Conservation (phyloP, 345 rosid species). For the Populus euphratica region DNA sequence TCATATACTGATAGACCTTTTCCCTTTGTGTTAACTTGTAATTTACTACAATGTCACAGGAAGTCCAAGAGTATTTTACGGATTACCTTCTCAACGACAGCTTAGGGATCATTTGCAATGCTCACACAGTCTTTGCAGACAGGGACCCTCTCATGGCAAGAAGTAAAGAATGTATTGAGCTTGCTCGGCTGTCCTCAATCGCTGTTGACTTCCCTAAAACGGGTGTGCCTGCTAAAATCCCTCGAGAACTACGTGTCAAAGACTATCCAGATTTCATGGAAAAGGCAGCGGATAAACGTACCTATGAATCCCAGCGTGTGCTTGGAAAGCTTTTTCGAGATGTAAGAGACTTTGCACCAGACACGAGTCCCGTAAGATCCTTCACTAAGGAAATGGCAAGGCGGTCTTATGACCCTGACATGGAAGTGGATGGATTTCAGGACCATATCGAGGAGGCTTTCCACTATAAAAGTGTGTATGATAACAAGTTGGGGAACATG, state of each 20-base stretch:
- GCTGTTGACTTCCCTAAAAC: conserved; percentile 67
- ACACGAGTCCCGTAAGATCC: conserved; percentile 13
- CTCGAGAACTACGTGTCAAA: conserved; percentile 28
- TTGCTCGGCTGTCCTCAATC: conserved; percentile 41
- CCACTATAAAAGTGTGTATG: conserved; percentile 33
- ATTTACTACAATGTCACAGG: conserved; percentile 23
- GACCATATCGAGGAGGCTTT: conserved; percentile 31
- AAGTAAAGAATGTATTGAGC: conserved; percentile 36
- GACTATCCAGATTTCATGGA: conserved; percentile 68
- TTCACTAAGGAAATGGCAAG: conserved; percentile 39
- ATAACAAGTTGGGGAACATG: conserved; percentile 39
- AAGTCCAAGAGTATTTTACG: conserved; percentile 46
- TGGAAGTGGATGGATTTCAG: conserved; percentile 54
- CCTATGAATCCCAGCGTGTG: conserved; percentile 40
- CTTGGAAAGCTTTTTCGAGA: conserved; percentile 55
- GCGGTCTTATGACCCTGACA: conserved; percentile 38
- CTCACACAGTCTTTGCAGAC: conserved; percentile 47
- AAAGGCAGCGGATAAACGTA: conserved; percentile 30
- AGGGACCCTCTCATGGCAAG: conserved; percentile 33
- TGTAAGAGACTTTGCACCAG: conserved; percentile 36
- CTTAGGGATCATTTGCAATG: conserved; percentile 44
- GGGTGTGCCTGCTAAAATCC: conserved; percentile 49
- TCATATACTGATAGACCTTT: background rate
- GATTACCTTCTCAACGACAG: conserved; percentile 49
- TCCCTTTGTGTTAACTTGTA: background rate